Percentiles rank a stretch among this genome's conserved stretches.
Conservation (phyloP, 2,329 filamentous ascomycete genomes). For the Ascochyta fabae region DNA sequence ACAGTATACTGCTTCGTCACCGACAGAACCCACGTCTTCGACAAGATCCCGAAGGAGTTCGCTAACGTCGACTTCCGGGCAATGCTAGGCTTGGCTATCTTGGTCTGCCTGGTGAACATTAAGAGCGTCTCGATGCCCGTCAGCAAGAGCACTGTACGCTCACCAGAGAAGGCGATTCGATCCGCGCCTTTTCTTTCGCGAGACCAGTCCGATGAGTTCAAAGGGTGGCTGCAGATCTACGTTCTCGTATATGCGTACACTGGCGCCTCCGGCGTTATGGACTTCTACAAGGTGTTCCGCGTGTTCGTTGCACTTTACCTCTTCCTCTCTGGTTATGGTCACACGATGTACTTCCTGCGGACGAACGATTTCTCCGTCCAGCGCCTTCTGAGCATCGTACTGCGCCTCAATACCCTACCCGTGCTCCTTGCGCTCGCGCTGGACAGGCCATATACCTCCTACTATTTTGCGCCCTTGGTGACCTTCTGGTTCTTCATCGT, state of each 20-base stretch:
- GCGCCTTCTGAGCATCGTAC: constrained; percentile 60
- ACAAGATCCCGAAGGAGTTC: constrained; percentile 60
- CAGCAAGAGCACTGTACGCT: constrained; percentile 16
- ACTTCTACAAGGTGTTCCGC: constrained; percentile 63
- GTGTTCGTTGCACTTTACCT: constrained; percentile 65
- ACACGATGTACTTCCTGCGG: constrained; percentile 64
- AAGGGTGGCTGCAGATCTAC: constrained; percentile 68
- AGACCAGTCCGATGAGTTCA: constrained; percentile 69
- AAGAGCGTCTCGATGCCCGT: constrained; percentile 18
- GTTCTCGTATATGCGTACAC: constrained; percentile 66
- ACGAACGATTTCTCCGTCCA: constrained; percentile 64
- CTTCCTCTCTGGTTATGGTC: constrained; percentile 68
- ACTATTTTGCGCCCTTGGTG: constrained; percentile 65
- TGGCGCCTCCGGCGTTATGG: constrained; percentile 57
- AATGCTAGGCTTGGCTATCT: constrained; percentile 33
- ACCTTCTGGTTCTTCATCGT: constrained; percentile 68
- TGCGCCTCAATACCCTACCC: constrained; percentile 65
- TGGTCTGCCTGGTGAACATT: constrained; percentile 43
- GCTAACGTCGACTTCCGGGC: constrained; percentile 42
- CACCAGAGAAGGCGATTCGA: constrained; percentile 7
- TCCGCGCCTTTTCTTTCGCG: constrained; percentile 55
- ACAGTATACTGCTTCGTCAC: constrained; percentile 58
- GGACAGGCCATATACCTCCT: constrained; percentile 62
- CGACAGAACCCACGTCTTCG: constrained; percentile 62
- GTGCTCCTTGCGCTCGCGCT: constrained; percentile 62